phyloP scores from a whole-genome alignment of 2,329 filamentous ascomycete species.

The Cylindrodendrum hubeiense region DNA sequence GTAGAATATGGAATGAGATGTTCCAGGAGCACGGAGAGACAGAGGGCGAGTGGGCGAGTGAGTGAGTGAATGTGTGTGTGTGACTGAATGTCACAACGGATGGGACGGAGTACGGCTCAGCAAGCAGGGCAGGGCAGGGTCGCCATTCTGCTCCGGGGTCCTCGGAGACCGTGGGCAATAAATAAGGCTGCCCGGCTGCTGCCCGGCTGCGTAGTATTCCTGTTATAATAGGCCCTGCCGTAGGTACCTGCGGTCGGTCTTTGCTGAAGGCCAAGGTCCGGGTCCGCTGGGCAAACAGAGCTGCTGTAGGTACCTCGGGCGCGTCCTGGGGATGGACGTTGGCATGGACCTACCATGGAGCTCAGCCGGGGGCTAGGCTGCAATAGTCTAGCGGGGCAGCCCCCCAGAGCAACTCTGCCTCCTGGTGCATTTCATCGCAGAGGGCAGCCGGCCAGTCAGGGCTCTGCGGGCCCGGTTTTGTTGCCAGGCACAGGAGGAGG shows the following conservation, averaged over 20 bases:
- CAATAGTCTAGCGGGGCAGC: constrained; percentile 4
- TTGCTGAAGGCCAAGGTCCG: background rate
- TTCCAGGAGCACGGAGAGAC: background rate
- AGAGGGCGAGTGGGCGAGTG: no score
- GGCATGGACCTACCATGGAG: constrained; percentile 20
- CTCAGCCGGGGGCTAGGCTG: constrained; percentile 8
- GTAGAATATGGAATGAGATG: constrained; percentile 13
- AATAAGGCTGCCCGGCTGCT: background rate
- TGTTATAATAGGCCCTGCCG: background rate
- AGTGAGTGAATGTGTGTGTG: background rate
- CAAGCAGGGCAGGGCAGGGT: constrained; percentile 2
- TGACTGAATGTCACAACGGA: background rate
- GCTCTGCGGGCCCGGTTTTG: constrained; percentile 6
- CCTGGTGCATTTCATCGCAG: constrained; percentile 22
- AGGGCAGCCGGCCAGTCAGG: constrained; percentile 16
- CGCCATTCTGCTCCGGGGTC: constrained; percentile 3
- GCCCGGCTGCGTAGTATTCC: background rate
- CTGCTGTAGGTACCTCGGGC: background rate
- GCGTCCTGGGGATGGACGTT: constrained; percentile 4
- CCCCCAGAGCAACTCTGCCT: constrained; percentile 11
- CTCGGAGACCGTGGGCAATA: background rate
- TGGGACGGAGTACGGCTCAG: constrained; percentile 21
- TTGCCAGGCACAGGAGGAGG: constrained; percentile 22
- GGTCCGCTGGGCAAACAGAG: background rate
- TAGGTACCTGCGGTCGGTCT: background rate